Conservation (phyloP, 371 early-diverging fungal genomes). For the Mortierella sp. region DNA sequence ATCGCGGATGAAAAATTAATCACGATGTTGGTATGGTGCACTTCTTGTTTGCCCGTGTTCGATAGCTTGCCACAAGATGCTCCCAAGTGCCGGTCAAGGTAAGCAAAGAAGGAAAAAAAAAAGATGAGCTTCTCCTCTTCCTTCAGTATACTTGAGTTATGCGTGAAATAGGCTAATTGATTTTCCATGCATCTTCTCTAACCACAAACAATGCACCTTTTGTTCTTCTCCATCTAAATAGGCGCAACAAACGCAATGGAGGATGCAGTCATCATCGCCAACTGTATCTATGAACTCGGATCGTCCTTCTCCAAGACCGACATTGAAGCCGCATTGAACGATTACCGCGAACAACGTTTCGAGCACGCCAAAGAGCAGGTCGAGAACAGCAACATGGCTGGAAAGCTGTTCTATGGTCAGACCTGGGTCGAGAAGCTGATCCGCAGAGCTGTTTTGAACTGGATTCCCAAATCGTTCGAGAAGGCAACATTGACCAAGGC, state of each 20-base stretch:
- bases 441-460: slow-evolving; percentile 30
- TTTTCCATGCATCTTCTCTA: not conserved
- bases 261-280: slow-evolving; percentile 41
- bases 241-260: slow-evolving; percentile 49
- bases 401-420: slow-evolving; percentile 25
- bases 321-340: slow-evolving; percentile 16
- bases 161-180: not conserved
- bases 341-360: slow-evolving; percentile 30
- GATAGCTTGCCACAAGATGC: slow-evolving; percentile 45
- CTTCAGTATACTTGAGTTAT: not conserved
- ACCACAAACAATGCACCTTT: not conserved
- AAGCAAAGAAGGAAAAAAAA: not conserved
- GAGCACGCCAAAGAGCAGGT: slow-evolving; percentile 29
- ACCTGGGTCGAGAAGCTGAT: slow-evolving; percentile 22
- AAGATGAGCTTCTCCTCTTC: not conserved
- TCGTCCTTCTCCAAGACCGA: slow-evolving; percentile 9
- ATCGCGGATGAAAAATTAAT: not conserved
- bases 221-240: not conserved
- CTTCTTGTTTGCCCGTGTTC: not conserved
- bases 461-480: slow-evolving; percentile 27
- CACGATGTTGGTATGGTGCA: not conserved
- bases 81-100: slow-evolving; percentile 44
- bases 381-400: slow-evolving; percentile 20
- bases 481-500: slow-evolving; percentile 22
- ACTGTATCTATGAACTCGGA: slow-evolving; percentile 30